Base-by-base conservation (phyloP, 495 filamentous ascomycete species). In the Tirmania nivea region DNA sequence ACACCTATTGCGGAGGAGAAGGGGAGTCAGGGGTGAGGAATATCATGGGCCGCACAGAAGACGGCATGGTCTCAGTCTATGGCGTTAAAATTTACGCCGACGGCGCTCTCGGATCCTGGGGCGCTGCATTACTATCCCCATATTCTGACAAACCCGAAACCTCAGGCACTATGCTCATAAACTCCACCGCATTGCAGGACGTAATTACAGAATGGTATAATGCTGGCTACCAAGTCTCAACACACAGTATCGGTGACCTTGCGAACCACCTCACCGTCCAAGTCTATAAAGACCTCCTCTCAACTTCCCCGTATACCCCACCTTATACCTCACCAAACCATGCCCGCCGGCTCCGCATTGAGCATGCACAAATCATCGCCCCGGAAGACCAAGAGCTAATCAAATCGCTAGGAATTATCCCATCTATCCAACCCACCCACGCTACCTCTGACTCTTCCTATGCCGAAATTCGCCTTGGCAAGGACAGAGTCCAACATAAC, bases 351-450 rank as follows among this genome's bases (percentile, higher is more conserved):
- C 76, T 80, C 64, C 73, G 78, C 56, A 75, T 82, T 59, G 78
- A 81, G 58, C 78, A 82, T 63, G 58, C 74, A 0, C 78, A 82
- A 54, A 81, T 81, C 51, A 76, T 80, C 50, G 71, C 75, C 54
- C 74, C 74, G n/a, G 67, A 68, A 35, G 77, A 81, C 63, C 77
- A 80, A 56, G 55, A 52, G 0, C 69, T 72, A 31, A 73, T 82
- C 56, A 59, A 61, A 19, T 63, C 64, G 11, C 55, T 77, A 14
- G 76, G 76, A 11, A 75, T 82, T 53, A 73, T 81, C 54, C 76
- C 78, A 0, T 76, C 72, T n/a, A 75, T 82, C 57, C 78, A 81
- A 59, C 78, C 78, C 0, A 80, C 78, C 1, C 78, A 82, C 55
- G 78, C 78, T 35, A 80, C 77, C 10, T 76, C 74, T 10, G 78